These are phyloP conservation scores for Ogataea ramenticola DNA, from an alignment of 805 yeast genomes.

Conservation along the genomic window DNA sequence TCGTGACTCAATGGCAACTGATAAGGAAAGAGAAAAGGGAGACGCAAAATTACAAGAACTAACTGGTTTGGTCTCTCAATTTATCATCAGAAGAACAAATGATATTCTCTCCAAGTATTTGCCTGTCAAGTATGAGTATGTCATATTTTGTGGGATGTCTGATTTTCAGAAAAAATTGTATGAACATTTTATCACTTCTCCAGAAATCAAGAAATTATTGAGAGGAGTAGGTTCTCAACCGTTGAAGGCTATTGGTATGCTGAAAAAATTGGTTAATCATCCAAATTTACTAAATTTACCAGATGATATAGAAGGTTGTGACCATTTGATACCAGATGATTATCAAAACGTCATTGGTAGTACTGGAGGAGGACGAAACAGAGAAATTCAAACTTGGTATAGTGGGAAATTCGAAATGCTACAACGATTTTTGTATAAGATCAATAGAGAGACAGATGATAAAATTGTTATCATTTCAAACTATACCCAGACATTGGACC, in stretches of 20 bases:
- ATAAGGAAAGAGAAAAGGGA: slow-evolving; percentile 64
- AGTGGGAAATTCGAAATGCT: slow-evolving; percentile 85
- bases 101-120: slow-evolving; percentile 89
- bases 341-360: slow-evolving; percentile 42
- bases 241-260: slow-evolving; percentile 77
- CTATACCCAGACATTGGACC: slow-evolving; percentile 88
- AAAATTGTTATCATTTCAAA: slow-evolving; percentile 92
- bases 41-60: slow-evolving; percentile 63
- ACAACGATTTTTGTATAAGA: slow-evolving; percentile 75
- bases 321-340: slow-evolving; percentile 63
- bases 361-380: slow-evolving; percentile 43
- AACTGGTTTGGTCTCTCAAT: slow-evolving; percentile 71
- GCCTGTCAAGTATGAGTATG: slow-evolving; percentile 95
- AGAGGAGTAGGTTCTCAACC: slow-evolving; percentile 74
- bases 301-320: slow-evolving; percentile 69
- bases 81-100: slow-evolving; percentile 91
- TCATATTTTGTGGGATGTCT: slow-evolving; percentile 80
- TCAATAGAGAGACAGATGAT: slow-evolving; percentile 78
- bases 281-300: slow-evolving; percentile 79
- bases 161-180: slow-evolving; percentile 72
- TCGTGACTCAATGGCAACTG: slow-evolving; percentile 85
- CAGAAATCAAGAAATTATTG: slow-evolving; percentile 63
- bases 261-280: slow-evolving; percentile 90
- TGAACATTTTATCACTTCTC: slow-evolving; percentile 67
- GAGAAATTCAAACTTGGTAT: slow-evolving; percentile 70